These are phyloP conservation scores for Podila horticola DNA, from an alignment of 192 early-diverging fungal genomes.

Conservation along the genomic window DNA sequence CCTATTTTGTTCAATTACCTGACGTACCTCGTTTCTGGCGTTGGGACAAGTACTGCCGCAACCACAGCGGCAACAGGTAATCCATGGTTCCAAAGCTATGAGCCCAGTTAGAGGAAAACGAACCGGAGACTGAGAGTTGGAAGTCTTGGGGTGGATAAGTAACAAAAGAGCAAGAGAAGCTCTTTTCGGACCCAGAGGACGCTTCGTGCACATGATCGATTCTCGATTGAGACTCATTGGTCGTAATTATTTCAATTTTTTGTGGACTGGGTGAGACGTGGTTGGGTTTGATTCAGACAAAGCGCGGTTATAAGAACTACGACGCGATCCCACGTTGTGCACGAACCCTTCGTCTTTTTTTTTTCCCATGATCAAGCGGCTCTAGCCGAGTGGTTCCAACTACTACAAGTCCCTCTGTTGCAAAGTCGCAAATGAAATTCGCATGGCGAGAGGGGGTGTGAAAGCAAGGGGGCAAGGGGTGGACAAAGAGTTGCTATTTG, in stretches of 20 bases:
- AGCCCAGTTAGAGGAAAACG: too few relatives aligned
- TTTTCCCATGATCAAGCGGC: too few relatives aligned
- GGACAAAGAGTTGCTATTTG: too few relatives aligned
- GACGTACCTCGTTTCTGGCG: constrained; percentile 43
- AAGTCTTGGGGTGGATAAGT: neutral
- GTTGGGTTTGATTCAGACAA: neutral
- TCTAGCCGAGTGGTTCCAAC: too few relatives aligned
- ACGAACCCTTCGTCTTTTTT: neutral
- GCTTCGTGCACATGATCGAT: too few relatives aligned
- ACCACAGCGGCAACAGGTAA: constrained; percentile 34
- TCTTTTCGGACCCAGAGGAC: too few relatives aligned
- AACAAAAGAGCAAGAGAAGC: neutral
- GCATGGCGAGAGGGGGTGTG: constrained; percentile 11
- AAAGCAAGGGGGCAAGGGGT: neutral
- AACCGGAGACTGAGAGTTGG: neutral
- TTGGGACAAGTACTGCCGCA: constrained; percentile 40
- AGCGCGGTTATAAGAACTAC: neutral
- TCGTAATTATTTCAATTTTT: neutral
- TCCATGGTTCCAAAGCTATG: constrained; percentile 13
- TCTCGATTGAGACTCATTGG: too few relatives aligned
- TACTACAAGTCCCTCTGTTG: neutral
- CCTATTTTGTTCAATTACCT: constrained; percentile 1
- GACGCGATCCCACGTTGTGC: neutral
- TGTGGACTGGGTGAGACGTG: neutral
- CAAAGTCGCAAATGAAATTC: constrained; percentile 14